phyloP scores from a whole-genome alignment of 305 asterid species.

The Rubia tinctorum region DNA sequence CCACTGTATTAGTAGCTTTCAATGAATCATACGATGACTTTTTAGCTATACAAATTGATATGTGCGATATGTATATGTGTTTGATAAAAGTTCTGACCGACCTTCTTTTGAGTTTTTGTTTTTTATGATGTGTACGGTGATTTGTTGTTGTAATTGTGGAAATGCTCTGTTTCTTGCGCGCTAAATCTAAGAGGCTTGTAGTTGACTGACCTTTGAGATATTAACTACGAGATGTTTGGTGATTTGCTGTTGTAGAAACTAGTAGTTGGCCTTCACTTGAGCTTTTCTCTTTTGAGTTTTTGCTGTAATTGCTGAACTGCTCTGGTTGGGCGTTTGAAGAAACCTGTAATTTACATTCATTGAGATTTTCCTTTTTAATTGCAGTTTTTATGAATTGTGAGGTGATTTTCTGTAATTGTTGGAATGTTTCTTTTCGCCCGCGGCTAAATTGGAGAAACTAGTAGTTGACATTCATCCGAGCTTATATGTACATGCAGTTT shows the following conservation, averaged over 20 bases:
- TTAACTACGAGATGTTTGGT: not conserved
- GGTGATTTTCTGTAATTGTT: not conserved
- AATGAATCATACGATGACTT: not conserved
- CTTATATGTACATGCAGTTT: not conserved
- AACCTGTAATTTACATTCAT: not conserved
- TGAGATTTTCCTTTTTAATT: too few species aligned
- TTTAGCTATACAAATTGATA: not conserved
- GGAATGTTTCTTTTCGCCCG: not conserved
- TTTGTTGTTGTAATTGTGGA: not conserved
- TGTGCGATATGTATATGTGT: not conserved
- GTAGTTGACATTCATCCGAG: too few species aligned
- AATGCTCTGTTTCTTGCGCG: not conserved
- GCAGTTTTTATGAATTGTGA: not conserved
- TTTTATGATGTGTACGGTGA: not conserved
- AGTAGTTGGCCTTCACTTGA: not conserved
- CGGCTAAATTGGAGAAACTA: not conserved
- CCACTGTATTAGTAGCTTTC: not conserved
- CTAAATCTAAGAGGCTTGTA: not conserved
- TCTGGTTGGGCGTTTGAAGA: not conserved
- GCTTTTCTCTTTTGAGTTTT: not conserved
- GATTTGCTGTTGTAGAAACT: not conserved
- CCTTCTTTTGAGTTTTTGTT: not conserved
- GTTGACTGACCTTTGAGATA: not conserved
- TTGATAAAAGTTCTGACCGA: conserved; percentile 6
- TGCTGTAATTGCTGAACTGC: not conserved